phyloP scores from a whole-genome alignment of 495 filamentous ascomycete genomes.

The Bacidia gigantensis region DNA sequence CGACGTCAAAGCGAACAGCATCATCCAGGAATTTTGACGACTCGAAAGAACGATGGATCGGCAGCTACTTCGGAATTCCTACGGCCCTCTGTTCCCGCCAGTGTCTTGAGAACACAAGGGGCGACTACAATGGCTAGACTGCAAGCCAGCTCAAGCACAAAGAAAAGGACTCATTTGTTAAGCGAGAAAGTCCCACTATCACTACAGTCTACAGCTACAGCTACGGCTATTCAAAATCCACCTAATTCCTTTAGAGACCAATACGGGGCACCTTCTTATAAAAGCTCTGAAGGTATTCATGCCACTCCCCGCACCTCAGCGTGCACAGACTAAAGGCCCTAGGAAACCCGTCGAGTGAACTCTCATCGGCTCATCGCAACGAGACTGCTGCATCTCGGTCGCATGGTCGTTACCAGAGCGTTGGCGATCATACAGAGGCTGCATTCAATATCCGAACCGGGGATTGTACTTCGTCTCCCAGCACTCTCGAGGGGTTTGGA shows the following conservation, averaged over 20 bases:
- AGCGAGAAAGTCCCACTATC: conserved; percentile 22
- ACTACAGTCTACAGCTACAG: conserved; percentile 14
- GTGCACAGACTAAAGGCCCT: too few relatives aligned
- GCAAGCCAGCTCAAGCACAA: conserved; percentile 36
- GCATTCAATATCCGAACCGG: conserved; percentile 57
- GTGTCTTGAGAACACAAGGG: conserved; percentile 6
- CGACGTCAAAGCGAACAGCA: neutral
- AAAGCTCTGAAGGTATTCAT: conserved; percentile 21
- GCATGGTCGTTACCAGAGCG: neutral
- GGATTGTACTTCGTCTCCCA: conserved; percentile 30
- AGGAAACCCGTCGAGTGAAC: too few relatives aligned
- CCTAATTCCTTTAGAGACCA: too few relatives aligned
- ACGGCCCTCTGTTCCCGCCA: conserved; percentile 14
- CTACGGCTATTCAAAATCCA: conserved; percentile 1
- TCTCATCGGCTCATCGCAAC: neutral
- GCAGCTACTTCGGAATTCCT: conserved; percentile 14
- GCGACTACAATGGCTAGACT: conserved; percentile 42
- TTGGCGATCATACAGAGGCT: conserved; percentile 35
- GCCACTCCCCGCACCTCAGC: neutral
- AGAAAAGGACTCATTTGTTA: conserved; percentile 36
- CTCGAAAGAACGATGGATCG: conserved; percentile 7
- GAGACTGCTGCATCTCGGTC: neutral
- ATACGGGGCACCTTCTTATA: too few relatives aligned
- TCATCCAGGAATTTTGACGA: neutral
- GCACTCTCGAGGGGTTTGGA: conserved; percentile 35